Evolutionary conservation across 495 filamentous ascomycete species (phyloP).

Genomic region (Neurospora pannonica): DNA sequence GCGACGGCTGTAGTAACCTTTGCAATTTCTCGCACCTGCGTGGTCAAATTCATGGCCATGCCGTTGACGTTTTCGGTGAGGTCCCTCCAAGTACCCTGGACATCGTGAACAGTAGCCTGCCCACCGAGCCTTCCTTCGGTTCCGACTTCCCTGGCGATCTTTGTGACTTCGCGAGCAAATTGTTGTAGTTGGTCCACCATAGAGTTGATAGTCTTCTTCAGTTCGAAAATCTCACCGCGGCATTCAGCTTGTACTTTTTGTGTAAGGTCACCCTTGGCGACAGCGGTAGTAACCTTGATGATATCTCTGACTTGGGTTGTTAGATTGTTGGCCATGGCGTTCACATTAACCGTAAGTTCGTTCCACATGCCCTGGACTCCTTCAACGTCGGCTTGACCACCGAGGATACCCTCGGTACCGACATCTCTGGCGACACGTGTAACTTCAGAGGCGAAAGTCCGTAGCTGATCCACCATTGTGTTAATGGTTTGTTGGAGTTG

Average conservation of each 20-base stretch:
- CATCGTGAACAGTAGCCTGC: conserved; percentile 93
- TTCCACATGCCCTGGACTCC: conserved; percentile 83
- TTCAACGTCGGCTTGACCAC: conserved; percentile 92
- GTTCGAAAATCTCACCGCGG: conserved; percentile 88
- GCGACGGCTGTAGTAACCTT: conserved; percentile 97
- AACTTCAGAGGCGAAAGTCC: conserved; percentile 95
- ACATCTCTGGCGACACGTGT: conserved; percentile 94
- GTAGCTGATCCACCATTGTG: conserved; percentile 96
- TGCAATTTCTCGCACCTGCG: conserved; percentile 96
- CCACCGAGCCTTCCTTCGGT: conserved; percentile 93
- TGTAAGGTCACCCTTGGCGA: conserved; percentile 91
- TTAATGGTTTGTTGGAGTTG: conserved; percentile 97
- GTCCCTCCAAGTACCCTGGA: conserved; percentile 96
- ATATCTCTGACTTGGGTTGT: conserved; percentile 98
- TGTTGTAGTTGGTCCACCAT: conserved; percentile 98
- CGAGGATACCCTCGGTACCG: conserved; percentile 92
- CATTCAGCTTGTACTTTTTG: conserved; percentile 96
- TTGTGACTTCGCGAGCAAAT: conserved; percentile 95
- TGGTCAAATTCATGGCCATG: conserved; percentile 98
- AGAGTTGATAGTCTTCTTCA: conserved; percentile 96
- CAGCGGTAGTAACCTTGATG: conserved; percentile 95
- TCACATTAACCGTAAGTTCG: conserved; percentile 95
- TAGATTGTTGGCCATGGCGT: conserved; percentile 96
- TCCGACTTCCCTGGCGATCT: conserved; percentile 94
- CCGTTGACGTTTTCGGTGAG: conserved; percentile 96